Evolutionary conservation across 306 rosid species (phyloP).

Genomic region (Cucurbita pepo): DNA sequence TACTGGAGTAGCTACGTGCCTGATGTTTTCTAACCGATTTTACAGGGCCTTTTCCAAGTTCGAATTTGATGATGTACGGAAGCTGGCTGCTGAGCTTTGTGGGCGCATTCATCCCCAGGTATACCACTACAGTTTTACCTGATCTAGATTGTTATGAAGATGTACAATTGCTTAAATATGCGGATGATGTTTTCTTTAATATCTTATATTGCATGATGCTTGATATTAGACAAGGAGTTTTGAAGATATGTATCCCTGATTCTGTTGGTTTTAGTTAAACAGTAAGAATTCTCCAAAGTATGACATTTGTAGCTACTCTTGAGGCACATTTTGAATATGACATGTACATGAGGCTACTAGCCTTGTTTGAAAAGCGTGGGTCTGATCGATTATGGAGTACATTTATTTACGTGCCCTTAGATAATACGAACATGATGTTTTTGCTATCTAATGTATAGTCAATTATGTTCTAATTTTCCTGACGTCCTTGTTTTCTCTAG

Average conservation of each 20-base stretch:
- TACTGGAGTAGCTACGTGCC: too few species aligned
- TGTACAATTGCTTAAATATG: not conserved
- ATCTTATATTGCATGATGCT: not conserved
- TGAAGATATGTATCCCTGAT: not conserved
- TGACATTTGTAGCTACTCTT: not conserved
- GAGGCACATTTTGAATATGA: not conserved
- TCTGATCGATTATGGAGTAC: too few species aligned
- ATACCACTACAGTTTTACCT: not conserved
- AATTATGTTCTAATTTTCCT: not conserved
- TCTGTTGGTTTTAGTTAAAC: not conserved
- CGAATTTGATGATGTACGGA: conserved; percentile 78
- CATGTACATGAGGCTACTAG: too few species aligned
- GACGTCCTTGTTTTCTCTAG: conserved; percentile 14
- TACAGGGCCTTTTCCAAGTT: conserved; percentile 57
- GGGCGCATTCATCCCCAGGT: conserved; percentile 91
- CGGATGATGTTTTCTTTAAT: not conserved
- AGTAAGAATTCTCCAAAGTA: not conserved
- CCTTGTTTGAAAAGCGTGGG: too few species aligned
- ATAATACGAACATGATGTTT: not conserved
- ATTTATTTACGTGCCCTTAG: too few species aligned
- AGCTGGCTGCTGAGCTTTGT: conserved; percentile 85
- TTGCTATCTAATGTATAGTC: not conserved
- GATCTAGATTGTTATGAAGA: not conserved
- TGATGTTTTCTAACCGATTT: not conserved
- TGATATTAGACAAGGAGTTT: not conserved